Evolutionary conservation across 2,329 filamentous ascomycete genomes (phyloP).

Genomic region (Penicillium sp.): DNA sequence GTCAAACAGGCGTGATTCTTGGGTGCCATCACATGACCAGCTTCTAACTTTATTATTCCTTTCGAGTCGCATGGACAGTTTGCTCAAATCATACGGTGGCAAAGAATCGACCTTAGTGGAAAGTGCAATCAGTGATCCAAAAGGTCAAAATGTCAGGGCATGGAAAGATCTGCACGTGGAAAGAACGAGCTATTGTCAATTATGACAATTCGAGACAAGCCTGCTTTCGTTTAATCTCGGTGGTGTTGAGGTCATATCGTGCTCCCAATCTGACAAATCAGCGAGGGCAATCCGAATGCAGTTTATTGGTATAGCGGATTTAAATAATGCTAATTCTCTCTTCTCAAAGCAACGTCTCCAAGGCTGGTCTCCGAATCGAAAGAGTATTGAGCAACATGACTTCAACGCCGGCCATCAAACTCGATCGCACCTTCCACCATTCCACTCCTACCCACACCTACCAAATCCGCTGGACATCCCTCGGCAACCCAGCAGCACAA

Average conservation of each 20-base stretch:
- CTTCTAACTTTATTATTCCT: too few relatives aligned
- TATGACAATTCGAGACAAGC: not conserved
- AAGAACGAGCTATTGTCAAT: not conserved
- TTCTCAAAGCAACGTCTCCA: too few relatives aligned
- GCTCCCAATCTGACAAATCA: not conserved
- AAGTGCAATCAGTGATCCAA: not conserved
- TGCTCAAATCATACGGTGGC: not conserved
- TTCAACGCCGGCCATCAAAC: not conserved
- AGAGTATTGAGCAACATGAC: not conserved
- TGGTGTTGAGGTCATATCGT: not conserved
- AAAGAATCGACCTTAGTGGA: not conserved
- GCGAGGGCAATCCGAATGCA: not conserved
- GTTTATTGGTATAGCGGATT: too few relatives aligned
- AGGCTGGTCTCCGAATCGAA: too few relatives aligned
- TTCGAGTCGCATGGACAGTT: too few relatives aligned
- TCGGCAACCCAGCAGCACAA: constrained; percentile 33
- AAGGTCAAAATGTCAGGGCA: too few relatives aligned
- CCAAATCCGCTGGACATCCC: constrained; percentile 34
- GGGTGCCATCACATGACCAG: not conserved
- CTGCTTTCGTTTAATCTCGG: not conserved
- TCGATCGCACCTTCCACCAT: constrained; percentile 32
- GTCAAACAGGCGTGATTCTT: not conserved
- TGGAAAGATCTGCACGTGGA: not conserved
- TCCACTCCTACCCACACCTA: constrained; percentile 30
- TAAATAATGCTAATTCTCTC: not conserved